Evolutionary conservation across 495 filamentous ascomycete species (phyloP), one percentile per base, ranked within the genome.

Genomic region (Annulohypoxylon maeteangense): DNA sequence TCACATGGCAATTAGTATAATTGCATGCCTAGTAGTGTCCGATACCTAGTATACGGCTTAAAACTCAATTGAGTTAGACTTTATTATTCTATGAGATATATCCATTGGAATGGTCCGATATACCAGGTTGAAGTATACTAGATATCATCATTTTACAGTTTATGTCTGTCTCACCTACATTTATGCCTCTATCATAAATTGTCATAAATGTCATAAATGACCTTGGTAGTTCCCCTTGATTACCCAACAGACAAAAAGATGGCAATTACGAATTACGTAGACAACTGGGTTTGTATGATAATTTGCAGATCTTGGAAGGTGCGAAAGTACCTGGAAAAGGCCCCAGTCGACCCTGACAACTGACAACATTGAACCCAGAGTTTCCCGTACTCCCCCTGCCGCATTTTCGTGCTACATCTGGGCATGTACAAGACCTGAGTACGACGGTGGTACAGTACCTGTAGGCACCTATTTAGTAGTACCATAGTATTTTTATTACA

Each of bases 271-370:
- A 57, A 40, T 38, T 57, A 57, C 54, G 54, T 57, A 57, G 54
- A 38, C 31, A 25, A 40, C 32, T 40, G 40, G 32, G 40, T 57
- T 62, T 51, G 63, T 66, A 53, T 65, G 23, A 45, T 65, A 59
- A 47, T 62, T 38, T 40, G 65, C 38, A 62, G 65, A 68, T 68
- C 65, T 62, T 53, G 40, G 58, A 57, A 31, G 57, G 50, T 51
- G 66, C 65, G 20, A 62, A 62, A 18, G 50, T 64, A 51, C 60
- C 23, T 64, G 44, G 48, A 62, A 27, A 44, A 18, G 40, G 40
- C 8, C 45, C 20, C 20, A 48, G 45, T 1, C 45, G 12, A 40
- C 36, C 36, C 36, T 40, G 36, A 40, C 36, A 40, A 12, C 10
- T 4, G 7, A 36, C 34, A 40, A 40, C 36, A 40, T 40, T 14